phyloP scores from a whole-genome alignment of 2,329 filamentous ascomycete species.

The Trematosphaeria pertusa region DNA sequence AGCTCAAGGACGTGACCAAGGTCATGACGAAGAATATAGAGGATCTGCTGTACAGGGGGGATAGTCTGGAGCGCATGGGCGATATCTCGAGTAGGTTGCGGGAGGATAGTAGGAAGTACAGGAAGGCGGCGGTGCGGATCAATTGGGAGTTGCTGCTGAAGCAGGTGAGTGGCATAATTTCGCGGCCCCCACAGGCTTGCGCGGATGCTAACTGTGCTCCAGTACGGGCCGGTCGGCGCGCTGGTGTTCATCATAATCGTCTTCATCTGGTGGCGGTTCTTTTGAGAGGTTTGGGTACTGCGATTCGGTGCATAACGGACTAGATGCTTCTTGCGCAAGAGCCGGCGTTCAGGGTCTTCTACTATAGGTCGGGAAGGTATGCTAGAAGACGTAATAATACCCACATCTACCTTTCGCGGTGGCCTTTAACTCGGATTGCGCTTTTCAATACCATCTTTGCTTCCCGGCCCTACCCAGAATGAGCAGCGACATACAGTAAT shows the following conservation, averaged over 20 bases:
- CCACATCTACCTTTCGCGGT: too few relatives aligned
- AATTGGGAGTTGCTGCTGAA: constrained; percentile 98
- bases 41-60: constrained; percentile 92
- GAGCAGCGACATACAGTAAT: too few relatives aligned
- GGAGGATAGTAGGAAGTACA: constrained; percentile 95
- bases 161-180: constrained; percentile 64
- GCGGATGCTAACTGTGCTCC: too few relatives aligned
- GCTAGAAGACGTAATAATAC: constrained; percentile 26
- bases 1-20: constrained; percentile 96
- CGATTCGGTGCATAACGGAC: neutral
- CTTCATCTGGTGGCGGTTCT: constrained; percentile 93
- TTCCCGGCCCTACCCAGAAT: too few relatives aligned
- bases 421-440: constrained; percentile 1
- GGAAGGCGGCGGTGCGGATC: constrained; percentile 88
- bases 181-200: too few relatives aligned
- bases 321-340: neutral
- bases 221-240: constrained; percentile 88
- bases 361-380: constrained; percentile 1
- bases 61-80: constrained; percentile 95
- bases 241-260: constrained; percentile 82
- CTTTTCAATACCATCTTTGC: too few relatives aligned
- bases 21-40: constrained; percentile 99
- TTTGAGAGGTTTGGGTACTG: constrained; percentile 58
- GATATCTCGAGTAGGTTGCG: constrained; percentile 86
- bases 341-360: neutral